phyloP scores from a whole-genome alignment of 345 rosid genomes.

The Pugionium dolabratum region DNA sequence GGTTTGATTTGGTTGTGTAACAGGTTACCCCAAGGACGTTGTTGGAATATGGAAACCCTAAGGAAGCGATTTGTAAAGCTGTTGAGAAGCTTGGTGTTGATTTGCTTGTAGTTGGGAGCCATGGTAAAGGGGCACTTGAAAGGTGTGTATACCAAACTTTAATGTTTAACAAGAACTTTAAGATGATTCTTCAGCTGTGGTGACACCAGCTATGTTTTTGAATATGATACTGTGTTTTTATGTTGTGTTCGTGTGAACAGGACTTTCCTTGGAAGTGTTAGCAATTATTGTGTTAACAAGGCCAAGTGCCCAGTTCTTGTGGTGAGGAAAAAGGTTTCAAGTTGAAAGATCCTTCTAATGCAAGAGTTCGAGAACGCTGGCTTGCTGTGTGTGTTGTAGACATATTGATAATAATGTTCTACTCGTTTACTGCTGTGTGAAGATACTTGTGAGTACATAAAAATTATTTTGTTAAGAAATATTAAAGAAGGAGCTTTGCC shows the following conservation, averaged over 20 bases:
- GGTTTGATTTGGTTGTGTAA: neutral
- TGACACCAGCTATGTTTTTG: neutral
- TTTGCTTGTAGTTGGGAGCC: slow-evolving; percentile 52
- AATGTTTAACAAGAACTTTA: neutral
- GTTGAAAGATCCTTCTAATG: slow-evolving; percentile 11
- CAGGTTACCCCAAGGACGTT: slow-evolving; percentile 57
- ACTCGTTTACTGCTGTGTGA: slow-evolving; percentile 1
- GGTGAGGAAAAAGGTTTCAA: slow-evolving; percentile 39
- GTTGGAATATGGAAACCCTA: slow-evolving; percentile 61
- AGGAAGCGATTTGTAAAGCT: slow-evolving; percentile 58
- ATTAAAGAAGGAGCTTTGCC: slow-evolving; percentile 5
- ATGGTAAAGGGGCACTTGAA: slow-evolving; percentile 40
- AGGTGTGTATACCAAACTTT: slow-evolving; percentile 43
- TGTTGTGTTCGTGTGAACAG: slow-evolving; percentile 20
- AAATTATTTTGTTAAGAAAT: slow-evolving; percentile 9
- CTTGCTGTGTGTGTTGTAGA: slow-evolving; percentile 25
- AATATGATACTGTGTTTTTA: slow-evolving; percentile 7
- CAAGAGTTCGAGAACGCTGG: neutral
- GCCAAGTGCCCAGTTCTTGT: slow-evolving; percentile 65
- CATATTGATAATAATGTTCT: slow-evolving; percentile 20
- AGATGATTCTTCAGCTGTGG: neutral
- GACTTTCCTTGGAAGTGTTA: slow-evolving; percentile 51
- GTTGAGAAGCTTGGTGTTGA: slow-evolving; percentile 55
- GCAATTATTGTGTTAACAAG: slow-evolving; percentile 50
- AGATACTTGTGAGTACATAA: slow-evolving; percentile 18